phyloP scores from a whole-genome alignment of 169 alveolate species.

The Plasmodium sp. region DNA sequence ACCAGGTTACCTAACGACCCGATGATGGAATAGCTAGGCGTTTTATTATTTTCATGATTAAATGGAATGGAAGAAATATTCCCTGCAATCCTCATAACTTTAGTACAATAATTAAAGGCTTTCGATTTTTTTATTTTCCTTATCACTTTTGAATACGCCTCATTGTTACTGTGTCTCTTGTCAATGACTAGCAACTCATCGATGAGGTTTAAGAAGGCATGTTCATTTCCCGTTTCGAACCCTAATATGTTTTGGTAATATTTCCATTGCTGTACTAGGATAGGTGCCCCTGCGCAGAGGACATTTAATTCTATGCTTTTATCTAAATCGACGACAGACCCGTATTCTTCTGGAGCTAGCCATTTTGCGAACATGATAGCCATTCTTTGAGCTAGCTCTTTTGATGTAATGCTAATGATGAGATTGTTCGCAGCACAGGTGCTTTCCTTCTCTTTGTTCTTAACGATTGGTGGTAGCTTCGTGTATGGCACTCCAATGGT shows the following conservation, averaged over 20 bases:
- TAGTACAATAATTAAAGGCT: conserved; percentile 59
- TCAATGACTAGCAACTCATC: conserved; percentile 58
- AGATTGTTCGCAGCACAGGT: conserved; percentile 7
- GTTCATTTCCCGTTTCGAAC: conserved; percentile 48
- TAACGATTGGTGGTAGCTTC: conserved; percentile 55
- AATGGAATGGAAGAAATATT: conserved; percentile 51
- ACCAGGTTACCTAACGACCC: conserved; percentile 71
- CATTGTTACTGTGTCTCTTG: conserved; percentile 31
- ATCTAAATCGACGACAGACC: conserved; percentile 7
- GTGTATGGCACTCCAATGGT: conserved; percentile 41
- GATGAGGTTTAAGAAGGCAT: conserved; percentile 40
- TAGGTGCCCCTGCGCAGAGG: conserved; percentile 61
- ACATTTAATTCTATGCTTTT: conserved; percentile 40
- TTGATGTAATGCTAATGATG: conserved; percentile 46
- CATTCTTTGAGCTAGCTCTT: conserved; percentile 53
- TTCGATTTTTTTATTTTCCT: conserved; percentile 54
- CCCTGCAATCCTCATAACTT: conserved; percentile 58
- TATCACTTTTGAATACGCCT: neutral
- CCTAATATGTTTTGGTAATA: conserved; percentile 37
- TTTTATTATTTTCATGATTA: conserved; percentile 67
- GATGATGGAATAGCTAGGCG: conserved; percentile 43
- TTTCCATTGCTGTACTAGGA: conserved; percentile 61
- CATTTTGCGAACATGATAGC: conserved; percentile 48
- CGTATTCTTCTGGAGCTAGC: conserved; percentile 58
- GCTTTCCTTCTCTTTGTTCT: neutral